These are phyloP conservation scores for Balansia obtecta DNA, from an alignment of 2,329 filamentous ascomycete genomes.

Conservation along the genomic window DNA sequence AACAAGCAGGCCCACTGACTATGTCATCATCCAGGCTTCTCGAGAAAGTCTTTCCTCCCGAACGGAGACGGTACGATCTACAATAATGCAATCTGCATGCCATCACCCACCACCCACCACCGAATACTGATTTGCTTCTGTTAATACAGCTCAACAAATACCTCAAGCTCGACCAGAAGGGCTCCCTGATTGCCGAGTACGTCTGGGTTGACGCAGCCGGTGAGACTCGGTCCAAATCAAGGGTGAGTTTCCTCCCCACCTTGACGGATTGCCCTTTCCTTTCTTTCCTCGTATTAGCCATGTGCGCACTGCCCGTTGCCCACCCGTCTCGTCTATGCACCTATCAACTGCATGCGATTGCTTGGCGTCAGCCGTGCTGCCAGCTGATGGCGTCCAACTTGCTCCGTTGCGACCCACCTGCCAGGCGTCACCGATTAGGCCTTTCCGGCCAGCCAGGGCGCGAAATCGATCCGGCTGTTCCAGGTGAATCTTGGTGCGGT, in stretches of 20 bases:
- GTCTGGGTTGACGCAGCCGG: slow-evolving; percentile 86
- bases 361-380: not conserved
- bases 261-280: not conserved
- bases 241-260: slow-evolving; percentile 49
- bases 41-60: slow-evolving; percentile 17
- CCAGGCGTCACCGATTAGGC: no score
- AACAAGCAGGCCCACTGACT: not conserved
- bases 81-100: not conserved
- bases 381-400: slow-evolving; percentile 6
- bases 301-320: not conserved
- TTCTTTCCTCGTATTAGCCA: not conserved
- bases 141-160: slow-evolving; percentile 71
- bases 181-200: slow-evolving; percentile 85
- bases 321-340: not conserved
- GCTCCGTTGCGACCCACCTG: slow-evolving; percentile 6
- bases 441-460: not conserved
- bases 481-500: not conserved
- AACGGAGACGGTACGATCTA: slow-evolving; percentile 22
- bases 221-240: slow-evolving; percentile 85
- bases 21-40: slow-evolving; percentile 12
- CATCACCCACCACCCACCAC: slow-evolving; percentile 11
- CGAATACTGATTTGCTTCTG: slow-evolving; percentile 5
- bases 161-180: slow-evolving; percentile 80
- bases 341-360: not conserved
- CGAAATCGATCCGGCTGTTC: not conserved